phyloP scores from a whole-genome alignment of 192 early-diverging fungal species.

The Allomyces javanicus region DNA sequence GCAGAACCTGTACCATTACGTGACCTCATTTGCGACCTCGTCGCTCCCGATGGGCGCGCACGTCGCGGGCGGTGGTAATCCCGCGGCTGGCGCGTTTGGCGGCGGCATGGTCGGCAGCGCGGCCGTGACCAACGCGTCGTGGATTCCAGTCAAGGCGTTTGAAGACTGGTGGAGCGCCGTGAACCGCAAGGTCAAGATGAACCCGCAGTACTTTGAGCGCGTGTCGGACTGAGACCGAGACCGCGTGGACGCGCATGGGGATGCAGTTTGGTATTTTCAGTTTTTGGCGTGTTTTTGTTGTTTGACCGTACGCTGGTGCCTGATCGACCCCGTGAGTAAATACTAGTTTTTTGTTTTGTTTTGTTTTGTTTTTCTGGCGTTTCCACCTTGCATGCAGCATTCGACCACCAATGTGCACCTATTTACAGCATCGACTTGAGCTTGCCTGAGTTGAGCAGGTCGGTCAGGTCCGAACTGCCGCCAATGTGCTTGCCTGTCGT shows the following conservation, averaged over 20 bases:
- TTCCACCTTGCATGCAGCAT: too few relatives aligned
- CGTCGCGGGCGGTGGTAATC: slow-evolving; percentile 24
- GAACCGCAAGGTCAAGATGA: slow-evolving; percentile 47
- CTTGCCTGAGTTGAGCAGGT: not conserved
- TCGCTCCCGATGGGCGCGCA: slow-evolving; percentile 28
- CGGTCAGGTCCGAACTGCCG: not conserved
- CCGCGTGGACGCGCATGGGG: too few relatives aligned
- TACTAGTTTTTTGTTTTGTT: too few relatives aligned
- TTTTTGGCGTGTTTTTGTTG: too few relatives aligned
- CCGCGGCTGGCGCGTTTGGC: slow-evolving; percentile 13
- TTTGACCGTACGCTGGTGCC: too few relatives aligned
- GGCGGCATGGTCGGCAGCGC: slow-evolving; percentile 12
- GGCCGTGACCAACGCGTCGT: slow-evolving; percentile 10
- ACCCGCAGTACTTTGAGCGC: slow-evolving; percentile 30
- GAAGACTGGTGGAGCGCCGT: slow-evolving; percentile 65
- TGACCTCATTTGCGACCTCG: slow-evolving; percentile 41
- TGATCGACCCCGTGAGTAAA: too few relatives aligned
- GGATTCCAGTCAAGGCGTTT: slow-evolving; percentile 46
- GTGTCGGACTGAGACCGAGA: too few relatives aligned
- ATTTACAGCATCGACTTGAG: too few relatives aligned
- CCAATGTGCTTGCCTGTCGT: not conserved
- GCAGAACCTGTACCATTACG: slow-evolving; percentile 53
- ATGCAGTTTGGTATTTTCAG: too few relatives aligned
- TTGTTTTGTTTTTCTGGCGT: too few relatives aligned
- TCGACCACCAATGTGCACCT: too few relatives aligned